These are phyloP conservation scores for Mortierella sp. DNA, from an alignment of 371 early-diverging fungal genomes.

Conservation along the genomic window DNA sequence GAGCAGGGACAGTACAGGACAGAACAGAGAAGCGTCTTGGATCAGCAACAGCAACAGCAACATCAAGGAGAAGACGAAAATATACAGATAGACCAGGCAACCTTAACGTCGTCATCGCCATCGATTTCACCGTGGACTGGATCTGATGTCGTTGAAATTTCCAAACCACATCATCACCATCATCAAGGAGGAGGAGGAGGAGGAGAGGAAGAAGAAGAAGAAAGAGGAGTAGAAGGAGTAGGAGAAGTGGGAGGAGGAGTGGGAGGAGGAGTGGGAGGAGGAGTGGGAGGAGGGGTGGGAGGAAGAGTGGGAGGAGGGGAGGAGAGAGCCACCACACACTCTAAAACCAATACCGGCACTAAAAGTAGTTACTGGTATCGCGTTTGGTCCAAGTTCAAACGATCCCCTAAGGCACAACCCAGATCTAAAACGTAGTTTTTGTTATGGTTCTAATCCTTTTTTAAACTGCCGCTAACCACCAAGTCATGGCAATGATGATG, in stretches of 20 bases:
- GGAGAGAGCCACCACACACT: not conserved
- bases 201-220: not conserved
- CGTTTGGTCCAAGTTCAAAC: slow-evolving; percentile 37
- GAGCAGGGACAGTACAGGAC: not conserved
- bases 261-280: not conserved
- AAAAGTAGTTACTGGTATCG: slow-evolving; percentile 14
- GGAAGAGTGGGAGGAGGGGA: not conserved
- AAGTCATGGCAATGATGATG: too few species aligned
- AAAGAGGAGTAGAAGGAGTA: not conserved
- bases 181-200: not conserved
- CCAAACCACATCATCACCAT: slow-evolving; percentile 7
- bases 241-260: too few species aligned
- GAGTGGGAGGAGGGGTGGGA: not conserved
- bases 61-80: not conserved
- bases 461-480: too few species aligned
- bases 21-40: not conserved
- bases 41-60: not conserved
- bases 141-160: not conserved
- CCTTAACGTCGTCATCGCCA: not conserved
- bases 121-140: not conserved
- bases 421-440: slow-evolving; percentile 5
- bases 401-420: not conserved
- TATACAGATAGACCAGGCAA: not conserved
- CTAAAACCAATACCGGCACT: not conserved
- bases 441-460: too few species aligned